Evolutionary conservation across 2,329 filamentous ascomycete species (phyloP), one percentile per base, ranked within the genome.

Genomic region (Diaporthe ilicicola): DNA sequence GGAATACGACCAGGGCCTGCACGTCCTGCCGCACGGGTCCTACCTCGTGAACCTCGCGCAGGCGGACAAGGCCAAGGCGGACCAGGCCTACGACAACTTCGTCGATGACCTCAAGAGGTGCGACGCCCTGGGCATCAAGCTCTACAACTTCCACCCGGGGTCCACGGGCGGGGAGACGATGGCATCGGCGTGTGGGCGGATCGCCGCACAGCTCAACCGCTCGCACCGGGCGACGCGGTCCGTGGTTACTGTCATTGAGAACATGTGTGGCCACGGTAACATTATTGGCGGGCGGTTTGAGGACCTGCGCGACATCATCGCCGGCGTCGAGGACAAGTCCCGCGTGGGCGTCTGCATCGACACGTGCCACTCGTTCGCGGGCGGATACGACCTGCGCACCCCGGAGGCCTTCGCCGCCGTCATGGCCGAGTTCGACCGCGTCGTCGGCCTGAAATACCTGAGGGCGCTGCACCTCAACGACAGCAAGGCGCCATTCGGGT

Each of bases 111-210:
- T 99, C 1, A 84, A 89, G 64, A 90, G 96, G 12, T 98, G 96
- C 80, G 93, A 97, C 78, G 86, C 88, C 55, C 89, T 99, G 0
- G 94, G 94, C 1, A 97, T 99, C 77, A 87, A 84, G 73, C 87
- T 98, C n/a, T 99, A 98, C 85, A 99, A 99, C 82, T 98, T 99
- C 83, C 96, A 99, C 79, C 96, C 96, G 0, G 96, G 96, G 24
- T 95, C 92, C 70, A 92, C 92, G 1, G 92, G 92, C 70, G 90
- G 91, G 56, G 88, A 88, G 42, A 85, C 88, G 4, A 89, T 92
- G 44, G 84, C 86, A 0, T 91, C 90, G 24, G 95, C 95, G 4
- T 91, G 97, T 70, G 85, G 82, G 17, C 90, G 96, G 48, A 93
- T 99, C 62, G 94, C 96, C 1, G 84, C 87, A 51, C 92, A 95